A percentile compares a stretch with the other conserved stretches of the same genome.
phyloP scores from a whole-genome alignment of 1,139 yeast genomes.

The Blastobotrys elegans region DNA sequence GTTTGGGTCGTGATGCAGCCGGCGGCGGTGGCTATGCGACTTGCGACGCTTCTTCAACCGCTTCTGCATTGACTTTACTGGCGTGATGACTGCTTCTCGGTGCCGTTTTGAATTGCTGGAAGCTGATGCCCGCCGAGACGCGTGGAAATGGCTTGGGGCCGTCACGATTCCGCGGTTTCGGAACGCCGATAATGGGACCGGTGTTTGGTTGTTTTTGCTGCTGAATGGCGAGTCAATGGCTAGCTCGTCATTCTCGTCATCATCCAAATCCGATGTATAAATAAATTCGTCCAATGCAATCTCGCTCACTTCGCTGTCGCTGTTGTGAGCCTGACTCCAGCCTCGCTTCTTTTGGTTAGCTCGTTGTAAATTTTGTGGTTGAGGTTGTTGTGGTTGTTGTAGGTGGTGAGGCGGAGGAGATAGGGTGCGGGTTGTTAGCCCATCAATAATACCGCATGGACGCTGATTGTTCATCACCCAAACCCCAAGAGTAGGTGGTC shows the following conservation, averaged over 20 bases:
- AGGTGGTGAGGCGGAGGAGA: conserved; percentile 37
- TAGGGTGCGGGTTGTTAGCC: conserved; percentile 79
- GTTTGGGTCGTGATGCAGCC: conserved; percentile 7
- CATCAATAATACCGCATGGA: conserved; percentile 93
- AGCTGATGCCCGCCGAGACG: not conserved
- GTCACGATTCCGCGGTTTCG: conserved; percentile 60
- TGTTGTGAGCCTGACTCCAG: conserved; percentile 12
- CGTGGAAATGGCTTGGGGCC: conserved; percentile 10
- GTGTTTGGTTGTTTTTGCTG: conserved; percentile 8
- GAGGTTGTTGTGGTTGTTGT: conserved; percentile 3
- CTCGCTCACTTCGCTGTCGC: conserved; percentile 49
- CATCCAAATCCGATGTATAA: conserved; percentile 84
- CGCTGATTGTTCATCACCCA: conserved; percentile 77
- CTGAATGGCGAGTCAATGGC: conserved; percentile 10
- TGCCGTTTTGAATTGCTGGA: conserved; percentile 6
- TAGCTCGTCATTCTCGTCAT: conserved; percentile 43
- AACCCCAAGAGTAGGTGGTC: conserved; percentile 90
- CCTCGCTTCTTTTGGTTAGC: conserved; percentile 12
- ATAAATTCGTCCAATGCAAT: conserved; percentile 79
- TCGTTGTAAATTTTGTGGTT: conserved; percentile 8
- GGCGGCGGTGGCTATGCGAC: conserved; percentile 4
- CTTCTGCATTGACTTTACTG: conserved; percentile 27
- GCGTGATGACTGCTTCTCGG: conserved; percentile 34
- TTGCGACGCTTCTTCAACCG: conserved; percentile 23
- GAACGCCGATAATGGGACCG: conserved; percentile 81